A percentile compares a stretch with the other conserved stretches of the same genome.
Conservation (phyloP, 768 basidiomycete species). For the Rhodotorula toruloides region DNA sequence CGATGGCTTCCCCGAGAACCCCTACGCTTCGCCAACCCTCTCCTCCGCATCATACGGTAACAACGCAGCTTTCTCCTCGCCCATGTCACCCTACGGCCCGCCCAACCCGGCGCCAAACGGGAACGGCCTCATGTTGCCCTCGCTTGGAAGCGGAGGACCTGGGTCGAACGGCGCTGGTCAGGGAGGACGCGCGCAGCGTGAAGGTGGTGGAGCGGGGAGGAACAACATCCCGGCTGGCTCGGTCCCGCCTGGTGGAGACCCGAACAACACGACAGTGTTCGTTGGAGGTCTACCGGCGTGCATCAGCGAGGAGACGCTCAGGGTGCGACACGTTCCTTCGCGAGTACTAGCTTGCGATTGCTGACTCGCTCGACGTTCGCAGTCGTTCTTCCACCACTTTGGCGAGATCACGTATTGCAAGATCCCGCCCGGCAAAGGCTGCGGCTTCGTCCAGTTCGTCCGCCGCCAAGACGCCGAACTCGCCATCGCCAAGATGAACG, state of each 20-base stretch:
- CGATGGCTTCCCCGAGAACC: background rate
- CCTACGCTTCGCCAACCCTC: conserved; percentile 12
- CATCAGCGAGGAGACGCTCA: conserved; percentile 82
- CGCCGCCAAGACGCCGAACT: conserved; percentile 83
- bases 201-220: background rate
- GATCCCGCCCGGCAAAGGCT: conserved; percentile 92
- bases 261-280: conserved; percentile 92
- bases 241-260: conserved; percentile 68
- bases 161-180: background rate
- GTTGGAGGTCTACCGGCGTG: conserved; percentile 83
- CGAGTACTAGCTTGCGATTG: background rate
- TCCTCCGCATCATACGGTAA: background rate
- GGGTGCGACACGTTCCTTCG: conserved; percentile 50
- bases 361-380: background rate
- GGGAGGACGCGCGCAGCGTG: background rate
- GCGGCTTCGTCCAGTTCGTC: conserved; percentile 93
- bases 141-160: too few relatives aligned
- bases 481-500: conserved; percentile 92
- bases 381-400: conserved; percentile 43
- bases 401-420: conserved; percentile 57
- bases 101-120: background rate
- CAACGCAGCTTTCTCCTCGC: background rate
- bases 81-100: conserved; percentile 10
- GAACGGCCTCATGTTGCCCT: background rate
- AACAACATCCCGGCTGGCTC: conserved; percentile 50